These are phyloP conservation scores for Cyclocybe aegerita DNA, from an alignment of 768 basidiomycete species.

Conservation along the genomic window DNA sequence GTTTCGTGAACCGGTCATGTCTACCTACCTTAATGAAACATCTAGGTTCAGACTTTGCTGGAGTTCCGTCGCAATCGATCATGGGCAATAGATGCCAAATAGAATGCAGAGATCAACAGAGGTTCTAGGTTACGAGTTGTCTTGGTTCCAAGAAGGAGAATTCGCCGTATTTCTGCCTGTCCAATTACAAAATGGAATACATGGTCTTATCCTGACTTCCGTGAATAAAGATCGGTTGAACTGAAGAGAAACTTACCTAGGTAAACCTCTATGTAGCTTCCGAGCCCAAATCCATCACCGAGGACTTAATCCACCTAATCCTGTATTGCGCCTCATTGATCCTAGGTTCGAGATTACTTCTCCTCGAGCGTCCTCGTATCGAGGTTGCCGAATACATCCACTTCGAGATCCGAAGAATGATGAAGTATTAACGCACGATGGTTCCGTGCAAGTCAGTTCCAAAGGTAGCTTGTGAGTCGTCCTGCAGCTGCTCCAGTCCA, in stretches of 20 bases:
- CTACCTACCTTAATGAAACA: too few relatives aligned
- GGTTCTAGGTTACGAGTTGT: too few relatives aligned
- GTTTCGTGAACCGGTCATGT: too few relatives aligned
- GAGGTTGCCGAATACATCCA: slow-evolving; percentile 22
- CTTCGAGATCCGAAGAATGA: slow-evolving; percentile 20
- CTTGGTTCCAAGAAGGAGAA: too few relatives aligned
- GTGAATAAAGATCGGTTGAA: neutral
- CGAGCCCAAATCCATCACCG: slow-evolving; percentile 9
- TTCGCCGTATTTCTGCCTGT: too few relatives aligned
- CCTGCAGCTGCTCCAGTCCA: slow-evolving; percentile 83
- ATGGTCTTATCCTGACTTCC: too few relatives aligned
- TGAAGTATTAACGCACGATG: slow-evolving; percentile 6
- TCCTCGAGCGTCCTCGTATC: slow-evolving; percentile 52
- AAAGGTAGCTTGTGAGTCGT: slow-evolving; percentile 60
- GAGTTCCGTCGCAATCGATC: too few relatives aligned
- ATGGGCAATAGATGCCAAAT: too few relatives aligned
- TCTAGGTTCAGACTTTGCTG: too few relatives aligned
- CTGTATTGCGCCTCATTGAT: slow-evolving; percentile 72
- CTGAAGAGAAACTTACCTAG: neutral
- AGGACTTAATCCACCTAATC: slow-evolving; percentile 66
- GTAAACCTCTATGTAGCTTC: neutral
- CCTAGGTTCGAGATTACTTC: slow-evolving; percentile 74
- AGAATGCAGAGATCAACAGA: too few relatives aligned
- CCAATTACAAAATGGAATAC: too few relatives aligned
- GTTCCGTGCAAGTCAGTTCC: slow-evolving; percentile 35